phyloP scores from a whole-genome alignment of 2,329 filamentous ascomycete species.

The Xylaria sp. region DNA sequence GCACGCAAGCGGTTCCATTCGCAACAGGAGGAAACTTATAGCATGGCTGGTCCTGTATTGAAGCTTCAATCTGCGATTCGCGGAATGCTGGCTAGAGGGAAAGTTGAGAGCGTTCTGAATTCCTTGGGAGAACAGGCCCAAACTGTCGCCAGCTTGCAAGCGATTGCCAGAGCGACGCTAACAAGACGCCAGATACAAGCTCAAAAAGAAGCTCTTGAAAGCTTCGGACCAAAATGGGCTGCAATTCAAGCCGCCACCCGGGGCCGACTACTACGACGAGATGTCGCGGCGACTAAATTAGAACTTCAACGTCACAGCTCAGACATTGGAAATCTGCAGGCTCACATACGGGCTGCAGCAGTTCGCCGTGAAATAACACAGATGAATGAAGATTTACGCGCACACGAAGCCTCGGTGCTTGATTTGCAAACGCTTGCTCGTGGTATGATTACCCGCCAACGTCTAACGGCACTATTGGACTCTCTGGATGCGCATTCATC shows the following conservation, averaged over 20 bases:
- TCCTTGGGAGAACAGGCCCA: constrained; percentile 34
- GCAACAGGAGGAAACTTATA: constrained; percentile 62
- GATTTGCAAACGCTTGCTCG: constrained; percentile 63
- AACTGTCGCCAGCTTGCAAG: constrained; percentile 58
- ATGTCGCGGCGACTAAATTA: constrained; percentile 51
- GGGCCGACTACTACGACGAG: constrained; percentile 55
- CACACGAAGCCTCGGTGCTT: constrained; percentile 49
- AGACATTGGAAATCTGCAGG: constrained; percentile 45
- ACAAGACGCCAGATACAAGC: constrained; percentile 59
- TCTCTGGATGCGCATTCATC: constrained; percentile 63
- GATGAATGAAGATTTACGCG: constrained; percentile 53
- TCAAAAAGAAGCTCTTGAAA: constrained; percentile 58
- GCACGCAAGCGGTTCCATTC: constrained; percentile 61
- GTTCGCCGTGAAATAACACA: constrained; percentile 57
- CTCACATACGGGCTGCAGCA: constrained; percentile 59
- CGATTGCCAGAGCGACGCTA: constrained; percentile 67
- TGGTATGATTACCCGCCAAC: constrained; percentile 64
- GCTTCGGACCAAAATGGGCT: constrained; percentile 56
- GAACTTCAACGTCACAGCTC: constrained; percentile 54
- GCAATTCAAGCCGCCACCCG: constrained; percentile 55
- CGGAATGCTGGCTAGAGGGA: constrained; percentile 67
- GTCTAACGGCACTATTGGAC: constrained; percentile 54
- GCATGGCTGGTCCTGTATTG: constrained; percentile 57
- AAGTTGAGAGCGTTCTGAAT: constrained; percentile 48
- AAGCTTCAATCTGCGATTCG: constrained; percentile 70